A percentile compares a stretch with the other conserved stretches of the same genome.
Conservation (phyloP, 2,329 filamentous ascomycete species). For the Dactylellina haptotyla region DNA sequence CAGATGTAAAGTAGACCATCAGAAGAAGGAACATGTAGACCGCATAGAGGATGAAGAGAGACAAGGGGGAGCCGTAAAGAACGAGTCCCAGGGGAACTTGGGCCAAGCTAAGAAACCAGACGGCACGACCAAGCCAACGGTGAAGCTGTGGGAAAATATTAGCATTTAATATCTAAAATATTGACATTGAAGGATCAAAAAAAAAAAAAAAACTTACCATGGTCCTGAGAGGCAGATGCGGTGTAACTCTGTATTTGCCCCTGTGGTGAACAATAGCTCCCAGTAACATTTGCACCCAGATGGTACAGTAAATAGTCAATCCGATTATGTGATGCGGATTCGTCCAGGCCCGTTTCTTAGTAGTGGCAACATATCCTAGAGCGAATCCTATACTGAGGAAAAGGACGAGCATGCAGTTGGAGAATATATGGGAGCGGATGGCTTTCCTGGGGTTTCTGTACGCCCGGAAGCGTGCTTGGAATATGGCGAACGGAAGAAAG, state of each 20-base stretch:
- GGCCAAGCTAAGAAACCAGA: slow-evolving; percentile 82
- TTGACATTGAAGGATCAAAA: neutral
- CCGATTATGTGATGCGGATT: slow-evolving; percentile 90
- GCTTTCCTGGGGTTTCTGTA: slow-evolving; percentile 70
- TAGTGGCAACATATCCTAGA: slow-evolving; percentile 81
- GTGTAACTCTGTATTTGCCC: slow-evolving; percentile 51
- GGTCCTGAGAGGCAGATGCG: slow-evolving; percentile 44
- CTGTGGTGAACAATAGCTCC: slow-evolving; percentile 69
- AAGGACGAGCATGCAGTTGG: slow-evolving; percentile 75
- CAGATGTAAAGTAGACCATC: slow-evolving; percentile 80
- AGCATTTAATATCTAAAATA: slow-evolving; percentile 28
- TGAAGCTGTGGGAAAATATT: slow-evolving; percentile 73
- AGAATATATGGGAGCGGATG: slow-evolving; percentile 76
- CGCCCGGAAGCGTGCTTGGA: slow-evolving; percentile 75
- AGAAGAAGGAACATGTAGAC: slow-evolving; percentile 79
- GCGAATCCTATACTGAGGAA: slow-evolving; percentile 77
- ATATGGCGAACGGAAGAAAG: slow-evolving; percentile 77
- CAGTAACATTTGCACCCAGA: slow-evolving; percentile 76
- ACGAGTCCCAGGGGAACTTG: slow-evolving; percentile 91
- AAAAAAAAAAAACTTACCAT: slow-evolving; percentile 24
- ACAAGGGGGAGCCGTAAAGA: slow-evolving; percentile 87
- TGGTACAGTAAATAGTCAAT: slow-evolving; percentile 77
- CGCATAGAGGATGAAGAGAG: slow-evolving; percentile 85
- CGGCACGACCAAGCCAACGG: slow-evolving; percentile 82
- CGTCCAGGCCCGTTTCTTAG: slow-evolving; percentile 66